Evolutionary conservation across 2,329 filamentous ascomycete species (phyloP).

Genomic region (Ceratocystis colombiana): DNA sequence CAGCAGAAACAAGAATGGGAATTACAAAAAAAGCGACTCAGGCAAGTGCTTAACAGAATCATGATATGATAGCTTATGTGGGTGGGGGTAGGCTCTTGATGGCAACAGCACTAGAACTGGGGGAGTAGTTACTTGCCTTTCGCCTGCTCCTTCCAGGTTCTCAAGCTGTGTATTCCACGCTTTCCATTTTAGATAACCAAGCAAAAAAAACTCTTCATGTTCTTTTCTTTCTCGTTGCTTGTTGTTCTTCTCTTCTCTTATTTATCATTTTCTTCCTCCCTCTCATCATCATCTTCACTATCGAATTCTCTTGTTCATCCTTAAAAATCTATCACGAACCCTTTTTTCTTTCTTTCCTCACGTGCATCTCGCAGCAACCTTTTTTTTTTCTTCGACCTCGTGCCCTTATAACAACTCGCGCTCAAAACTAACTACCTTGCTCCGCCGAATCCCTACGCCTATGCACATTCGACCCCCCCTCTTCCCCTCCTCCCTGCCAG

Average conservation of each 20-base stretch:
- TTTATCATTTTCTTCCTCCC: background rate
- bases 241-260: background rate
- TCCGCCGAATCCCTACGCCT: constrained; percentile 7
- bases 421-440: background rate
- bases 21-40: background rate
- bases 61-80: background rate
- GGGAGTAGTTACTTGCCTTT: background rate
- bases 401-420: background rate
- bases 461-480: background rate
- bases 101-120: background rate
- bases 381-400: constrained; percentile 13
- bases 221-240: background rate
- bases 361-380: background rate
- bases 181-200: constrained; percentile 1
- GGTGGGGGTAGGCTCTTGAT: background rate
- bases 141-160: background rate
- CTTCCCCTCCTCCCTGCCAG: constrained; percentile 13
- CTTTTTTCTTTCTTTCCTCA: constrained; percentile 4
- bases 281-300: background rate
- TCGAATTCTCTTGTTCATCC: constrained; percentile 10
- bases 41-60: background rate
- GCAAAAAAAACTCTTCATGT: background rate
- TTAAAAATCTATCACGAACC: constrained; percentile 8
- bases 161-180: background rate
- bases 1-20: background rate